Evolutionary conservation across 164 flowering plant genomes (phyloP).

Genomic region (Vitis rupestris): DNA sequence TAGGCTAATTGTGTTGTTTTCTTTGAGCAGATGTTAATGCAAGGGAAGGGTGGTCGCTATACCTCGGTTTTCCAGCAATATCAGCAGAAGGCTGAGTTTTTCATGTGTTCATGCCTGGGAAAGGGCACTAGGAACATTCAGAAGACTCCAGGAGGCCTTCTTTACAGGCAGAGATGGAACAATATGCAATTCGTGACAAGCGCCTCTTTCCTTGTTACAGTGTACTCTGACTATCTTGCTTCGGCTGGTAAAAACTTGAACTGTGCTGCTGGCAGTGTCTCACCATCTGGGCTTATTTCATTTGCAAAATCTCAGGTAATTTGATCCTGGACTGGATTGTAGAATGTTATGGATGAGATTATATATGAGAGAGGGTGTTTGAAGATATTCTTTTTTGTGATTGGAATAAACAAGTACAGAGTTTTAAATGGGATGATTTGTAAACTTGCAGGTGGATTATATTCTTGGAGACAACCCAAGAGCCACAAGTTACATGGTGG

Average conservation of each 20-base stretch:
- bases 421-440: too few relatives aligned
- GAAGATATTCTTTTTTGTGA: too few relatives aligned
- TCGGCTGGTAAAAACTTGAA: conserved; percentile 46
- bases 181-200: conserved; percentile 91
- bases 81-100: conserved; percentile 77
- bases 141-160: conserved; percentile 87
- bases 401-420: too few relatives aligned
- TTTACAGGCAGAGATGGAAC: conserved; percentile 91
- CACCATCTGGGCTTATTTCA: conserved; percentile 58
- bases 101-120: conserved; percentile 85
- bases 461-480: conserved; percentile 97
- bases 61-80: conserved; percentile 50
- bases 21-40: conserved; percentile 66
- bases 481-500: conserved; percentile 96
- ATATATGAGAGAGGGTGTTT: not conserved
- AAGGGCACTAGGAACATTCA: conserved; percentile 67
- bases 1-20: not conserved
- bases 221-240: conserved; percentile 80
- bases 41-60: conserved; percentile 65
- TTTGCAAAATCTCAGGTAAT: conserved; percentile 83
- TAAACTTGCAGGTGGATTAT: conserved; percentile 66
- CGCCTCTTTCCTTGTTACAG: conserved; percentile 73
- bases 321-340: not conserved
- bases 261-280: conserved; percentile 55
- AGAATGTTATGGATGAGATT: not conserved